phyloP scores from a whole-genome alignment of 1,284 basidiomycete genomes.

The Sanghuangporus weigelae region DNA sequence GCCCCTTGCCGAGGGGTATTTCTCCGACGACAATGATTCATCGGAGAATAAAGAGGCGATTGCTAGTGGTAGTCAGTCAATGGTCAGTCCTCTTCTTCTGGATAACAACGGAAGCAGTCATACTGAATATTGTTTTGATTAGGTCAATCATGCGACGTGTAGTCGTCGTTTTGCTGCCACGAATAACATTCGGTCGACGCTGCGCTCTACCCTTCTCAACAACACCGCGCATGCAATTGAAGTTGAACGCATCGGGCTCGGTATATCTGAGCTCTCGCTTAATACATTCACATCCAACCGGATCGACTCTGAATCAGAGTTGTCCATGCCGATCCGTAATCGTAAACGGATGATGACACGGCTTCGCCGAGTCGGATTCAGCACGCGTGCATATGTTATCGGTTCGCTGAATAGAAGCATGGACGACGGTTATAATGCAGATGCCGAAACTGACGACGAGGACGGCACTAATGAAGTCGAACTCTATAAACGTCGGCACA shows the following conservation, averaged over 20 bases:
- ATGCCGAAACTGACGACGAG: not conserved
- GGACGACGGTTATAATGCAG: not conserved
- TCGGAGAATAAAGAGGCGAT: not conserved
- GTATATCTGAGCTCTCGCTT: not conserved
- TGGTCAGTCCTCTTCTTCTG: not conserved
- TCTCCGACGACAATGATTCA: not conserved
- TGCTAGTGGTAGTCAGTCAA: not conserved
- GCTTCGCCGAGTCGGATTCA: not conserved
- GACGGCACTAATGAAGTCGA: not conserved
- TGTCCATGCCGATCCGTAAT: not conserved
- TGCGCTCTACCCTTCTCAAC: not conserved
- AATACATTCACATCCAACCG: not conserved
- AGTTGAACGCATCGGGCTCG: constrained; percentile 2
- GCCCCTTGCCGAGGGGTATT: not conserved
- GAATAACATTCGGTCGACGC: not conserved
- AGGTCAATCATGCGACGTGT: not conserved
- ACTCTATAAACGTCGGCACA: not conserved
- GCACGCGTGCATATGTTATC: not conserved
- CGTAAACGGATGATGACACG: not conserved
- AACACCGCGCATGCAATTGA: not conserved
- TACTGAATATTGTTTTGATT: not conserved
- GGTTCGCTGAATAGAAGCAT: not conserved
- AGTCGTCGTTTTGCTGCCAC: not conserved
- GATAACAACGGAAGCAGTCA: not conserved
- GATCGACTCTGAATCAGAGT: not conserved